Conservation (phyloP, 345 rosid species). For the Pistacia vera region DNA sequence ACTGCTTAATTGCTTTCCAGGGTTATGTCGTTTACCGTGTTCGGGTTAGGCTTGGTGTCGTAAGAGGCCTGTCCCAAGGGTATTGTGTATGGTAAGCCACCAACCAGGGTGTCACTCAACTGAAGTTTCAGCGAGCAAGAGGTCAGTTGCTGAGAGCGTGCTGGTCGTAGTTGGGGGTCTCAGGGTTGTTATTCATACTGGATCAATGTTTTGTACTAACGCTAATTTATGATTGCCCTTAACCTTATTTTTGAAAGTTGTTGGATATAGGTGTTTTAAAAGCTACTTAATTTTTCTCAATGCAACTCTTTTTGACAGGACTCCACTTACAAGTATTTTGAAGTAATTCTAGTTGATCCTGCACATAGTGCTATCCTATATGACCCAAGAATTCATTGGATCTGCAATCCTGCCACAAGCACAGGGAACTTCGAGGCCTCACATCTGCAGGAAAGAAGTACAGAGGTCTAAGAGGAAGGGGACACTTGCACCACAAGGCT, state of each 20-base stretch:
- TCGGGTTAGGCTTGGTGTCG: slow-evolving; percentile 91
- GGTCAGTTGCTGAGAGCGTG: slow-evolving; percentile 99
- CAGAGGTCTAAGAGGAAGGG: slow-evolving; percentile 93
- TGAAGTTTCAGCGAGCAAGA: slow-evolving; percentile 95
- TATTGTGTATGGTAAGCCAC: slow-evolving; percentile 86
- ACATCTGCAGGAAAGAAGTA: slow-evolving; percentile 95
- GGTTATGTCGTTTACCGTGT: slow-evolving; percentile 87
- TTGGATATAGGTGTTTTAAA: neutral
- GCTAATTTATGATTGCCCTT: neutral
- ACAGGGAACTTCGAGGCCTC: slow-evolving; percentile 94
- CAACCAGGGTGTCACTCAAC: slow-evolving; percentile 95
- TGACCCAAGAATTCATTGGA: slow-evolving; percentile 95
- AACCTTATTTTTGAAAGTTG: neutral
- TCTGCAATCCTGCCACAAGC: slow-evolving; percentile 96
- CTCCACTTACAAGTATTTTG: slow-evolving; percentile 93
- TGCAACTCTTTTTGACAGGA: slow-evolving; percentile 42
- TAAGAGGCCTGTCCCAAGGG: slow-evolving; percentile 98
- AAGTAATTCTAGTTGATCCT: slow-evolving; percentile 83
- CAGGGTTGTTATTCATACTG: slow-evolving; percentile 92
- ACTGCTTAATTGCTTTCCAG: slow-evolving; percentile 31
- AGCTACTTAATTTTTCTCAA: no score
- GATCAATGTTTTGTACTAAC: slow-evolving; percentile 53
- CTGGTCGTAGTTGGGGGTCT: slow-evolving; percentile 93
- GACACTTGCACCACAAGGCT: slow-evolving; percentile 84
- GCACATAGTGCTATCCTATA: slow-evolving; percentile 83